Conservation (phyloP, 2,329 filamentous ascomycete species). For the Phaeophleospora eucalypticola region DNA sequence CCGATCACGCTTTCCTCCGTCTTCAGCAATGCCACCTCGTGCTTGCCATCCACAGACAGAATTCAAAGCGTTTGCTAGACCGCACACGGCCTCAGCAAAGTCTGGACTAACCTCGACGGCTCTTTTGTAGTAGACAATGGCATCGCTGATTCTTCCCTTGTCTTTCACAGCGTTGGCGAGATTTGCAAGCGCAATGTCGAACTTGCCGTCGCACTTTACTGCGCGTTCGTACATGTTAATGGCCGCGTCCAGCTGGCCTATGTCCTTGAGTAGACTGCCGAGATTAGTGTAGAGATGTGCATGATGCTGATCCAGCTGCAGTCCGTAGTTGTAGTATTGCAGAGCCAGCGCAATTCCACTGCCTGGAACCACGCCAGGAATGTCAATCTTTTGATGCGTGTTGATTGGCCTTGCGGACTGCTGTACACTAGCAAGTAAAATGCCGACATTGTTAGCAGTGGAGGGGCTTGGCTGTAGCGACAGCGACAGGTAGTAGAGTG, state of each 20-base stretch:
- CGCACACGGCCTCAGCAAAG: conserved; percentile 95
- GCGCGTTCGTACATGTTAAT: conserved; percentile 98
- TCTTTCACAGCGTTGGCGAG: conserved; percentile 97
- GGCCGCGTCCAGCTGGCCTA: conserved; percentile 84
- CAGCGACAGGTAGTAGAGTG: conserved; percentile 90
- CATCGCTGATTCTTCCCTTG: conserved; percentile 85
- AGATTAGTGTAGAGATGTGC: conserved; percentile 96
- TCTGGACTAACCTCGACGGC: conserved; percentile 89
- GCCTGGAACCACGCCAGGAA: conserved; percentile 77
- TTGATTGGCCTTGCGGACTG: conserved; percentile 49
- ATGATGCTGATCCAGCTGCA: conserved; percentile 80
- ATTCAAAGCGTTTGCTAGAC: conserved; percentile 88
- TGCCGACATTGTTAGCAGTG: conserved; percentile 96
- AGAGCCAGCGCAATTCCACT: conserved; percentile 85
- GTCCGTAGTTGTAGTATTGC: conserved; percentile 91
- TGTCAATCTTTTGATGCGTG: conserved; percentile 39
- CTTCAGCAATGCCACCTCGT: conserved; percentile 77
- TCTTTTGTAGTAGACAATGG: conserved; percentile 84
- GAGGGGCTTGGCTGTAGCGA: conserved; percentile 94
- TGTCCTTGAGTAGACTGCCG: conserved; percentile 91
- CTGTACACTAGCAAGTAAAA: conserved; percentile 90
- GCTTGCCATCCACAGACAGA: conserved; percentile 95
- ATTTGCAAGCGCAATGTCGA: conserved; percentile 95
- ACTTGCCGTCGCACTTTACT: conserved; percentile 85
- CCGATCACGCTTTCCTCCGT: conserved; percentile 69